Conservation (phyloP, 2,329 filamentous ascomycete genomes). For the Colletotrichum liaoningense region DNA sequence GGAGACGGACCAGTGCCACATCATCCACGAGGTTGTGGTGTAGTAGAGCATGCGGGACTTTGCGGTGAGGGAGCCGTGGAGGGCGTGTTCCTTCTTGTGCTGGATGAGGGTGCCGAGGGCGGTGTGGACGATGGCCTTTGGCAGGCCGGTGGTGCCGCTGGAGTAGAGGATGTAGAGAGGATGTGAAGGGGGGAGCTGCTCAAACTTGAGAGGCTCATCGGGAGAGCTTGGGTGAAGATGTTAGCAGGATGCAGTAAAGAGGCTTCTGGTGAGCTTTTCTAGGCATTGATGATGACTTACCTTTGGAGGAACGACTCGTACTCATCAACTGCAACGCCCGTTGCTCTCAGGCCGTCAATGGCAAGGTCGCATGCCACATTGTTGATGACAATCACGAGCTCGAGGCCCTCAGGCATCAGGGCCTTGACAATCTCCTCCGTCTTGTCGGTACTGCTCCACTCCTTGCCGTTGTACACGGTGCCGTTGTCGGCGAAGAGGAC, state of each 20-base stretch:
- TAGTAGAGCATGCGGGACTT: conserved; percentile 88
- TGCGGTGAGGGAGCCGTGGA: conserved; percentile 84
- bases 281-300: background rate
- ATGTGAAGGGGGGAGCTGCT: conserved; percentile 84
- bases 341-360: conserved; percentile 52
- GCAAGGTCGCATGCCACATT: conserved; percentile 64
- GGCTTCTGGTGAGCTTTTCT: background rate
- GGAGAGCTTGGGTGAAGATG: conserved; percentile 44
- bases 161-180: conserved; percentile 96
- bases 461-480: conserved; percentile 90
- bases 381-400: conserved; percentile 80
- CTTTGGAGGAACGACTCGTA: conserved; percentile 56
- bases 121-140: conserved; percentile 95
- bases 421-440: conserved; percentile 79
- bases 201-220: conserved; percentile 69
- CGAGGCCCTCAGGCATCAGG: conserved; percentile 69
- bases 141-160: conserved; percentile 86
- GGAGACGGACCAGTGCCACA: conserved; percentile 98
- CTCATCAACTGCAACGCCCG: conserved; percentile 54
- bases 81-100: conserved; percentile 94
- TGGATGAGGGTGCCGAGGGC: conserved; percentile 90
- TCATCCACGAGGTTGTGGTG: conserved; percentile 98
- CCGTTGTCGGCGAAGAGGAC: conserved; percentile 90
- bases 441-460: conserved; percentile 84
- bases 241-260: background rate